These are phyloP conservation scores for Aspergillus sclerotiicarbonarius DNA, from an alignment of 495 filamentous ascomycete genomes.

Conservation along the genomic window DNA sequence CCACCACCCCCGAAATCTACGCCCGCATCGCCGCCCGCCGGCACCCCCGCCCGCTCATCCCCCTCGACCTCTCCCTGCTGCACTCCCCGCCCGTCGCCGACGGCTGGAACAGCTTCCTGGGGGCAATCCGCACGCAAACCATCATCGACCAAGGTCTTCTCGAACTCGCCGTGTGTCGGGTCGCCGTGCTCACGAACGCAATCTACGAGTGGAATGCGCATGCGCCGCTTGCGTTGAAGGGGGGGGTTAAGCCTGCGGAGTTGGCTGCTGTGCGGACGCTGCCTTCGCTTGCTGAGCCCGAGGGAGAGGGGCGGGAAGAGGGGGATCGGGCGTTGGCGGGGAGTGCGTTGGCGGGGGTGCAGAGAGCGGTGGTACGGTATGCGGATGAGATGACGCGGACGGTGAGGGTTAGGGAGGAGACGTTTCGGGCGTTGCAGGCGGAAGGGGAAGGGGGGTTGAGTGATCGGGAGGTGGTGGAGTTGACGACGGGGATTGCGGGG, in stretches of 20 bases:
- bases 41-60: constrained; percentile 58
- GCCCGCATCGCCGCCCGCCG: constrained; percentile 59
- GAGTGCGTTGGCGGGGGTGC: constrained; percentile 51
- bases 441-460: constrained; percentile 39
- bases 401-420: constrained; percentile 53
- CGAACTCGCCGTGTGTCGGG: constrained; percentile 47
- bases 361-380: constrained; percentile 61
- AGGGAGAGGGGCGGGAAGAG: constrained; percentile 27
- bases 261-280: constrained; percentile 47
- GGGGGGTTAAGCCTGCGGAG: constrained; percentile 38
- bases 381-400: constrained; percentile 67
- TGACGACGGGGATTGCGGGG: constrained; percentile 73
- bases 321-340: constrained; percentile 26
- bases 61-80: constrained; percentile 67
- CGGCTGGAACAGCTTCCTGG: constrained; percentile 75
- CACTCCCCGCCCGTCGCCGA: constrained; percentile 68
- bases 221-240: constrained; percentile 57
- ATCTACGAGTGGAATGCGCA: constrained; percentile 82
- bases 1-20: constrained; percentile 49
- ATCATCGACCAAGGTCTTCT: constrained; percentile 57
- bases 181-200: constrained; percentile 69
- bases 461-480: constrained; percentile 60
- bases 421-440: constrained; percentile 58
- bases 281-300: constrained; percentile 17
- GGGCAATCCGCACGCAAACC: constrained; percentile 63